These are phyloP conservation scores for Hippophae gyantsensis DNA, from an alignment of 306 rosid species.

Conservation along the genomic window DNA sequence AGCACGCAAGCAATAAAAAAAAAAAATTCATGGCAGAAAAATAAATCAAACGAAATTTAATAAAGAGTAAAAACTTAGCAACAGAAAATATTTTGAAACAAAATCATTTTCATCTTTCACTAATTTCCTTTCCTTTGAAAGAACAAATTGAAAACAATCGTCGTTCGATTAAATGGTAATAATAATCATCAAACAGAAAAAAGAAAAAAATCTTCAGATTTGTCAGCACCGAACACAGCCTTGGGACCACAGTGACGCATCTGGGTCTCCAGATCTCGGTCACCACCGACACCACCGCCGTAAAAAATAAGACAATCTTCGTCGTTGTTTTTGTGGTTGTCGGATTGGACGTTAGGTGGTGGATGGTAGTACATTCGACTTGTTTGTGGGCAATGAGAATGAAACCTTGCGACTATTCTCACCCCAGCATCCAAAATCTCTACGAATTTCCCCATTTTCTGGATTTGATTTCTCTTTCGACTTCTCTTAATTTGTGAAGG, in stretches of 20 bases:
- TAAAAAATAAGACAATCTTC: neutral
- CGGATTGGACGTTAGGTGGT: constrained; percentile 21
- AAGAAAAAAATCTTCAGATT: constrained; percentile 36
- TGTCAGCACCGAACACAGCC: constrained; percentile 1
- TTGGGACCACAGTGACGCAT: constrained; percentile 21
- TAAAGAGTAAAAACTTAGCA: too few species aligned
- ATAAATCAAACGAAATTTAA: too few species aligned
- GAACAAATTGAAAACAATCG: too few species aligned
- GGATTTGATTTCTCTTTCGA: neutral
- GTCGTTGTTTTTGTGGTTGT: constrained; percentile 14
- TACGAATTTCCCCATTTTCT: constrained; percentile 40
- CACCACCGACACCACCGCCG: constrained; percentile 3
- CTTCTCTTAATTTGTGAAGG: neutral
- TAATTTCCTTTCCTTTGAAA: too few species aligned
- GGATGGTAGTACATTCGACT: constrained; percentile 66
- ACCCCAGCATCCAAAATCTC: constrained; percentile 51
- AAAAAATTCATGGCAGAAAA: too few species aligned
- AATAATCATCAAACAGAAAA: constrained; percentile 35
- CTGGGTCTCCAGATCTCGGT: constrained; percentile 7
- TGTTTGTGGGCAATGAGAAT: constrained; percentile 62
- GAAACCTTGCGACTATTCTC: constrained; percentile 39
- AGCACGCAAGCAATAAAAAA: too few species aligned
- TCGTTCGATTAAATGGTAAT: too few species aligned
- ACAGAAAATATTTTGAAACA: too few species aligned
- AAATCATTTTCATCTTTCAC: too few species aligned